Evolutionary conservation across 192 early-diverging fungal species (phyloP).

Genomic region (Entophlyctis luteolus): DNA sequence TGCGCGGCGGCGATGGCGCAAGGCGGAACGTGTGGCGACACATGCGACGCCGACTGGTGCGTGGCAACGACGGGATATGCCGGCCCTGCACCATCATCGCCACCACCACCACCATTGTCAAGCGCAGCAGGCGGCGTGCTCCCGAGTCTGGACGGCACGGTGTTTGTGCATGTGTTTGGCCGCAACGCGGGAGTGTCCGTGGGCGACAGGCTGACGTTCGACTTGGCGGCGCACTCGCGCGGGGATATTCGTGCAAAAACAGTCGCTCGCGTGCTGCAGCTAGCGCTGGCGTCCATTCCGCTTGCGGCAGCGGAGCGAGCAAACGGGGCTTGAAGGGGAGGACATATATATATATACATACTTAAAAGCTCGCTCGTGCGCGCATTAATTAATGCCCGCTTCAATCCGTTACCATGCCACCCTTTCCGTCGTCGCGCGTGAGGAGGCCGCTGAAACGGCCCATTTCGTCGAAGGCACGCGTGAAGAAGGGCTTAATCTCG

Average conservation of each 20-base stretch:
- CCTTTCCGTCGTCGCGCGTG: background rate
- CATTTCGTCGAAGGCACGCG: slow-evolving; percentile 71
- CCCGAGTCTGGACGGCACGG: background rate
- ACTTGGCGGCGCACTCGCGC: too few relatives aligned
- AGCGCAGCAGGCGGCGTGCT: background rate
- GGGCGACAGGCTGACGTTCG: background rate
- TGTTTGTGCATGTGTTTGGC: slow-evolving; percentile 18
- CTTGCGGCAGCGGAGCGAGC: too few relatives aligned
- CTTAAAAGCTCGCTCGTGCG: too few relatives aligned
- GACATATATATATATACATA: too few relatives aligned
- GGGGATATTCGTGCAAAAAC: too few relatives aligned
- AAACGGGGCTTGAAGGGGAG: too few relatives aligned
- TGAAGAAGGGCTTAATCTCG: slow-evolving; percentile 89
- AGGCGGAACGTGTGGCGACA: background rate
- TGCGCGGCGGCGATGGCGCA: slow-evolving; percentile 14
- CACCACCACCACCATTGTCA: background rate
- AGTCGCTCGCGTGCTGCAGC: too few relatives aligned
- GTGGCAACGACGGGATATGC: slow-evolving; percentile 26
- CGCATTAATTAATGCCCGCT: too few relatives aligned
- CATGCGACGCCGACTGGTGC: slow-evolving; percentile 12
- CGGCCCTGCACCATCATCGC: background rate
- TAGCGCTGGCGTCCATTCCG: too few relatives aligned
- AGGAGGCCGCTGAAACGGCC: slow-evolving; percentile 37
- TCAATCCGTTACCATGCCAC: too few relatives aligned
- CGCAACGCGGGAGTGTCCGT: background rate